Base-by-base conservation (phyloP, 306 rosid genomes). In the Clitoria ternatea region DNA sequence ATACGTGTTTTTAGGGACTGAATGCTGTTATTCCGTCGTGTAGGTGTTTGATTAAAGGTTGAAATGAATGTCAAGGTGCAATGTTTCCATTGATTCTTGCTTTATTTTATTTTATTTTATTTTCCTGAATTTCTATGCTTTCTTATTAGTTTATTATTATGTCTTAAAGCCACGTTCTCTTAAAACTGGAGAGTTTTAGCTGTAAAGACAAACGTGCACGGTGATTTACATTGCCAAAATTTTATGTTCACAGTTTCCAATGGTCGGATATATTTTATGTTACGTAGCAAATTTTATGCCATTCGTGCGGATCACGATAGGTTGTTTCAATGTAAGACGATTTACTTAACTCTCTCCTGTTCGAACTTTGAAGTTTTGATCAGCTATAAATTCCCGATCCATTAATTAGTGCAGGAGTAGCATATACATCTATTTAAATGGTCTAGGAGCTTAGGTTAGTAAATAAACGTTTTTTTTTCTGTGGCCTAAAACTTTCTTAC, bases 41-140 rank as follows among this genome's bases (percentile, higher is more conserved):
- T 43, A 61, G 76, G 61, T 71, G 86, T 79, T 88, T 18, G 85
- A 81, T 61, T 77, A 62, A 82, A 82, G 85, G 79, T 24, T 60
- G 36, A 43, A 72, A 62, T 59, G 79, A 73, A 37, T 53, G 47
- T 19, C 5, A 33, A 19, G 20, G 13, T 68, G 76, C 13, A 14
- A 30, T 20, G 13, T 48, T 43, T 57, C 70, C 33, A 29, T 30
- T 29, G 4, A 5, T 13, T 69, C n/a, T 48, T 26, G 12, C 33
- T 24, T 44, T 27, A 11, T 2, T 68, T 15, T 14, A 10, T 50
- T 10, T 33, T n/a, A n/a, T n/a, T n/a, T 17, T 37, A 14, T 12
- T 49, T 0, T 20, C 17, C 4, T 35, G 22, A 48, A 48, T 63
- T 23, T n/a, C 4, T 42, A 1, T 61, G 32, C 2, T 40, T 61